phyloP scores from a whole-genome alignment of 139 green algal species.

The Tetratostichococcus sp. region DNA sequence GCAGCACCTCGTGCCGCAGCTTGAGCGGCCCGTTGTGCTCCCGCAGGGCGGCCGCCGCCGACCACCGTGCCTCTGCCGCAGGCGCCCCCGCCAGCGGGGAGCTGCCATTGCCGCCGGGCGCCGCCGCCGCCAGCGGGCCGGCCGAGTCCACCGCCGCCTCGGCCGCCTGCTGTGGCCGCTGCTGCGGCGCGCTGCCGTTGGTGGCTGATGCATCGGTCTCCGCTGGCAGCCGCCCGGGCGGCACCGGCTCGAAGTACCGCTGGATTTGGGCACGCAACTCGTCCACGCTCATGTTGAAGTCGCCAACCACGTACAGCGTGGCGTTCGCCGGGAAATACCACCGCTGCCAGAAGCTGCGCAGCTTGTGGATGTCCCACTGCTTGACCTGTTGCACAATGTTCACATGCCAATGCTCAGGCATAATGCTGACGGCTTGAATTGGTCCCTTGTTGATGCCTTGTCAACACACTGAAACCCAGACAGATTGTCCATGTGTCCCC shows the following conservation, averaged over 20 bases:
- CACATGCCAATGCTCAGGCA: no score
- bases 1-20: constrained; percentile 63
- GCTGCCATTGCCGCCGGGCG: constrained; percentile 9
- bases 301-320: constrained; percentile 96
- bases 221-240: constrained; percentile 7
- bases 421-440: no score
- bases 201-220: background rate
- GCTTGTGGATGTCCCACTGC: constrained; percentile 65
- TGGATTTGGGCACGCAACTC: constrained; percentile 58
- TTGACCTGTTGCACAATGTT: no score
- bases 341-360: constrained; percentile 85
- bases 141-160: background rate
- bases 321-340: constrained; percentile 97
- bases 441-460: no score
- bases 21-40: constrained; percentile 33
- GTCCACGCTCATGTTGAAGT: constrained; percentile 57
- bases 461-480: no score
- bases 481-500: no score
- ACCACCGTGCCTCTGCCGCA: background rate
- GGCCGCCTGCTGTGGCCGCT: background rate
- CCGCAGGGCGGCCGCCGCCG: no score
- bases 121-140: background rate
- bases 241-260: constrained; percentile 56
- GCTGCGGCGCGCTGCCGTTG: constrained; percentile 17
- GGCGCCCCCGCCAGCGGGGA: background rate